These are phyloP conservation scores for Pseudozyma flocculosa DNA, from an alignment of 1,284 basidiomycete genomes.

Conservation along the genomic window DNA sequence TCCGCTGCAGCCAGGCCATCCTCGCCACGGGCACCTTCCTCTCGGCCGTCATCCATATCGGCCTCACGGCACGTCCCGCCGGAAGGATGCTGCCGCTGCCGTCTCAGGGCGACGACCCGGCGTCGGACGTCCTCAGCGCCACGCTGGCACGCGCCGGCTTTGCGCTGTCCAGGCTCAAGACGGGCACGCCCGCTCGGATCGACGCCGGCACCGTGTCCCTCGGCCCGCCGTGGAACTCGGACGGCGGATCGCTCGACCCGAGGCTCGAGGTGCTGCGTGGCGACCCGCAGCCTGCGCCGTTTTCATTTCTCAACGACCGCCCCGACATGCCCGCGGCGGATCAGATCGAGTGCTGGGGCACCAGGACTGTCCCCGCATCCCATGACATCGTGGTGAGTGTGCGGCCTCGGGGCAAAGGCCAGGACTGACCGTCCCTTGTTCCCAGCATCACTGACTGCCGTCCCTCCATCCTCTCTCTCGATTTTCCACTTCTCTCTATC, in stretches of 20 bases:
- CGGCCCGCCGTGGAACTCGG: constrained; percentile 24
- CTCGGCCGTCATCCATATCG: constrained; percentile 83
- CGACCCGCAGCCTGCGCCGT: constrained; percentile 26
- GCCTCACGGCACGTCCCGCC: constrained; percentile 74
- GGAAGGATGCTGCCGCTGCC: constrained; percentile 77
- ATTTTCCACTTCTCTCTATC: no score
- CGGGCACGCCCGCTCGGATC: constrained; percentile 82
- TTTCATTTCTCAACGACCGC: constrained; percentile 37
- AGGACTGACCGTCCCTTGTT: no score
- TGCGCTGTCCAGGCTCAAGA: constrained; percentile 77
- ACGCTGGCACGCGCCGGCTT: constrained; percentile 76
- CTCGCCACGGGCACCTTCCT: constrained; percentile 89
- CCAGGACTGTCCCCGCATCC: constrained; percentile 71
- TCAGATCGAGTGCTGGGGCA: constrained; percentile 74
- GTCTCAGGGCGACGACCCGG: constrained; percentile 60
- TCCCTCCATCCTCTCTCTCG: no score
- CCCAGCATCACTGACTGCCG: no score
- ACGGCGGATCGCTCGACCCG: constrained; percentile 5
- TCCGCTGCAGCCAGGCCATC: constrained; percentile 76
- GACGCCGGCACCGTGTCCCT: constrained; percentile 73
- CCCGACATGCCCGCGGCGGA: constrained; percentile 61
- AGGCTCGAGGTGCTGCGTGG: constrained; percentile 26
- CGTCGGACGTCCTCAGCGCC: constrained; percentile 68
- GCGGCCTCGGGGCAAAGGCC: no score
- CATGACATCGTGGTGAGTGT: constrained; percentile 68